phyloP scores from a whole-genome alignment of 164 flowering plant species.

The Piper longum region DNA sequence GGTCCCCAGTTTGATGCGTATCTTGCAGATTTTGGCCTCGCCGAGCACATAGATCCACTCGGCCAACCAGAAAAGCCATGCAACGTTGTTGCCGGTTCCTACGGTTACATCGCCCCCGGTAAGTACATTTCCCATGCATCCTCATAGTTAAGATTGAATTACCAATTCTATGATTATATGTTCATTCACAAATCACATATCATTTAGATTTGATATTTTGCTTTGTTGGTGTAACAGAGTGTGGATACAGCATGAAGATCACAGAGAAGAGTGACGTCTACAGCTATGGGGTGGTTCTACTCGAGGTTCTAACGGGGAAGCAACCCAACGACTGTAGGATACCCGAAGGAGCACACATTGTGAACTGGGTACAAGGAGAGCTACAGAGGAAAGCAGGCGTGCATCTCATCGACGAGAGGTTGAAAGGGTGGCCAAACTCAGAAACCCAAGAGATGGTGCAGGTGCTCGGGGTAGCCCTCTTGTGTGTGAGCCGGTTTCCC shows the following conservation, averaged over 20 bases:
- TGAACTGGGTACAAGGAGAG: constrained; percentile 28
- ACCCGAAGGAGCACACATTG: constrained; percentile 41
- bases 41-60: constrained; percentile 28
- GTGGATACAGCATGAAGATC: constrained; percentile 44
- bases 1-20: constrained; percentile 43
- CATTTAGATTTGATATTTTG: neutral
- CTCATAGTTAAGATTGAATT: neutral
- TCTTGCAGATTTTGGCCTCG: constrained; percentile 61
- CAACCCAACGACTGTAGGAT: constrained; percentile 30
- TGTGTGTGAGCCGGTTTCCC: constrained; percentile 36
- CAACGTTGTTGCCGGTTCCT: constrained; percentile 43
- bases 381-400: constrained; percentile 18
- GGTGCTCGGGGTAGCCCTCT: constrained; percentile 44
- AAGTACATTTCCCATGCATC: constrained; percentile 4
- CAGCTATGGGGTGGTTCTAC: constrained; percentile 54
- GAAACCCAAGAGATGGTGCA: constrained; percentile 50
- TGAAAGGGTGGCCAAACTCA: constrained; percentile 23
- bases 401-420: constrained; percentile 32
- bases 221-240: constrained; percentile 27
- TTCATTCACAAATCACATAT: neutral
- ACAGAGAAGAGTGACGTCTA: constrained; percentile 60
- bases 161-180: neutral
- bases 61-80: constrained; percentile 22
- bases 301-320: constrained; percentile 49
- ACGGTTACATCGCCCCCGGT: constrained; percentile 73